phyloP scores from a whole-genome alignment of 2,329 filamentous ascomycete genomes.

The Aotearoamyces nothofagi region DNA sequence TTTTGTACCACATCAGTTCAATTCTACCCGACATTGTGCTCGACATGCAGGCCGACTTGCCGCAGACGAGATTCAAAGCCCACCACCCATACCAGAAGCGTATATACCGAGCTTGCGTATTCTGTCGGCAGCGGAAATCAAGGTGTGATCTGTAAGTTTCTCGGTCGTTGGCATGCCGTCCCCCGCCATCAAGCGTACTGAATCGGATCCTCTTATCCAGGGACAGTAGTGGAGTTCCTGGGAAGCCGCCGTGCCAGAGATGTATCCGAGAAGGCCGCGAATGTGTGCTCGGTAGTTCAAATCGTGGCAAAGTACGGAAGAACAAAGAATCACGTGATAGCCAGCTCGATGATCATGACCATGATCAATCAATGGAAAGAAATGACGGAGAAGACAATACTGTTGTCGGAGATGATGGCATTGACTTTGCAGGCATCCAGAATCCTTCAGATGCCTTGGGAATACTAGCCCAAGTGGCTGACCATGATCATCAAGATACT shows the following conservation, averaged over 20 bases:
- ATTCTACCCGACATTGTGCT: too few relatives aligned
- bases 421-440: background rate
- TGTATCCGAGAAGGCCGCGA: background rate
- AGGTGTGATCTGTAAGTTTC: conserved; percentile 13
- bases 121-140: conserved; percentile 12
- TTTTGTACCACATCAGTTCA: too few relatives aligned
- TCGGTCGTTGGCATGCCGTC: background rate
- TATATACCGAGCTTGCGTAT: conserved; percentile 11
- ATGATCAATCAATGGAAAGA: background rate
- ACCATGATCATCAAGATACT: background rate
- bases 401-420: conserved; percentile 1
- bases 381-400: conserved; percentile 1
- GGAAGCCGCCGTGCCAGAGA: background rate
- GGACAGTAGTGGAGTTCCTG: background rate
- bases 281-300: conserved; percentile 1
- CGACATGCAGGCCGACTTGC: too few relatives aligned
- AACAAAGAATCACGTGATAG: background rate
- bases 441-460: conserved; percentile 1
- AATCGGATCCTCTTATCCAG: background rate
- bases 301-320: background rate
- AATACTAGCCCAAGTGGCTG: conserved; percentile 1
- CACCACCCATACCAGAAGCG: too few relatives aligned
- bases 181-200: too few relatives aligned
- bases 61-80: too few relatives aligned
- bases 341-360: background rate